Percentiles rank a stretch among this genome's conserved stretches.
Evolutionary conservation across 148 eudicot genomes (phyloP).

Genomic region (Nepenthes gracilis): DNA sequence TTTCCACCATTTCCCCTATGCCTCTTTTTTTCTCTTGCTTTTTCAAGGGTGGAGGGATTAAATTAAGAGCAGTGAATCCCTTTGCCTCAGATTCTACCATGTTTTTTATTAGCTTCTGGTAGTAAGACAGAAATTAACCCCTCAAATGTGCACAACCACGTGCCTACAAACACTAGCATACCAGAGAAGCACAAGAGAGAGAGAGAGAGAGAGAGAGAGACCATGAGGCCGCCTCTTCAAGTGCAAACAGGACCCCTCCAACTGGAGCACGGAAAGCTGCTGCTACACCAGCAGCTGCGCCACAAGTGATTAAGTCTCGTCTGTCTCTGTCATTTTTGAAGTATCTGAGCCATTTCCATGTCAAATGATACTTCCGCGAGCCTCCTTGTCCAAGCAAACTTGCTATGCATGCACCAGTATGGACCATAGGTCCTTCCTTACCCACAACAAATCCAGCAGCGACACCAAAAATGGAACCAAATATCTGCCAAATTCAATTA

Average conservation of each 20-base stretch:
- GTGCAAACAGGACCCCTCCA: slow-evolving; percentile 86
- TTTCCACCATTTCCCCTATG: no score
- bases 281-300: slow-evolving; percentile 86
- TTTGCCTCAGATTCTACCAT: no score
- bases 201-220: slow-evolving; percentile 24
- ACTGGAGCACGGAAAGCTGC: slow-evolving; percentile 88
- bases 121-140: no score
- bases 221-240: slow-evolving; percentile 85
- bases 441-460: slow-evolving; percentile 80
- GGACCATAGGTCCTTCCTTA: slow-evolving; percentile 93
- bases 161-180: neutral
- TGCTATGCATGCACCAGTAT: slow-evolving; percentile 79
- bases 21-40: no score
- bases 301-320: slow-evolving; percentile 76
- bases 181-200: neutral
- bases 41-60: no score
- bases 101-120: no score
- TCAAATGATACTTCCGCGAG: slow-evolving; percentile 55
- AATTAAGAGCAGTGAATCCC: no score
- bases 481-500: slow-evolving; percentile 28
- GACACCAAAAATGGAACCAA: slow-evolving; percentile 67
- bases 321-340: slow-evolving; percentile 74
- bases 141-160: neutral
- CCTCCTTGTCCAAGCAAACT: slow-evolving; percentile 85
- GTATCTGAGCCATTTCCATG: slow-evolving; percentile 66